Evolutionary conservation across 2,329 filamentous ascomycete species (phyloP), one percentile per base, ranked within the genome.

Genomic region (Fusarium xyrophilum): DNA sequence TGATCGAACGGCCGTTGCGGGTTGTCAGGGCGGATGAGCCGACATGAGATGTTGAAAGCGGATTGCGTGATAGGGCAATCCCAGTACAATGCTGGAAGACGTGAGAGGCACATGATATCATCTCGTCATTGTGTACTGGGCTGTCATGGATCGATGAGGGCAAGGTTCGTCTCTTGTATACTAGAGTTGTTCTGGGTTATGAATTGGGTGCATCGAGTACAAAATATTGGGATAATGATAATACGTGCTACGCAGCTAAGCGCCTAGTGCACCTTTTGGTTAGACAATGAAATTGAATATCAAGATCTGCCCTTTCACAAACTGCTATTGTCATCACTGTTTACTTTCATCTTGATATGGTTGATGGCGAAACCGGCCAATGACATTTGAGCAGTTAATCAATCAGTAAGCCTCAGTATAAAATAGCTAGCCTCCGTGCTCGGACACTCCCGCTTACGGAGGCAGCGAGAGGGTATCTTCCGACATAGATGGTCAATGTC

Each of bases 1-100:
- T 36, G 25, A 40, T 28, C 55, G 33, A 51, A 62, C 38, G 67
- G 56, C 54, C 58, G 53, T 28, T 55, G 59, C 44, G 55, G 66
- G 59, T 56, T 60, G 58, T 62, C 63, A 65, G 56, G 55, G 39
- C 64, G 64, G 68, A 62, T 68, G 56, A 70, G 54, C 60, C 67
- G 54, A 70, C 47, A 39, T 27, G 39, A 53, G 61, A 60, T 58
- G 43, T 63, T 58, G 62, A 52, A 55, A 60, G 54, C 50, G 59
- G 58, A 73, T 74, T 74, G 71, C 70, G 71, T 71, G 71, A 73
- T 74, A 52, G 56, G 54, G 61, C 68, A 42, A 63, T 69, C 70
- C 53, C 35, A 62, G 58, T 46, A 53, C 52, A 25, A 69, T 60
- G 39, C 36, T 53, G 32, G 62, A 67, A 61, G 48, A 68, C 32